phyloP scores from a whole-genome alignment of 1,139 yeast species.

The Kodamaea sp. region DNA sequence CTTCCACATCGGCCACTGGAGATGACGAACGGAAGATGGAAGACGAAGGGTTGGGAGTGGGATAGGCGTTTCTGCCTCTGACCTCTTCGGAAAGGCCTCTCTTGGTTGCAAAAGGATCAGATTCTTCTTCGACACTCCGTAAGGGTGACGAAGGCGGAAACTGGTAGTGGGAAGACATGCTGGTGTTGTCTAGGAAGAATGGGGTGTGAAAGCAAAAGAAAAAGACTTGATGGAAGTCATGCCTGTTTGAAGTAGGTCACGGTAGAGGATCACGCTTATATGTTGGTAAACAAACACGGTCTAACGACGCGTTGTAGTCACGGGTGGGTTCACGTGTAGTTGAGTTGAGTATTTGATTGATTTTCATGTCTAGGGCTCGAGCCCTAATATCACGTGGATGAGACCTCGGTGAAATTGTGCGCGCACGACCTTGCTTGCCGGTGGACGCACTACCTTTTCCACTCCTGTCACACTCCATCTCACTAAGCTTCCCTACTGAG shows the following conservation, averaged over 20 bases:
- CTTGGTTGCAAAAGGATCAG: slow-evolving; percentile 24
- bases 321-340: slow-evolving; percentile 2
- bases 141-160: slow-evolving; percentile 72
- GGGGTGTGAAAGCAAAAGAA: no score
- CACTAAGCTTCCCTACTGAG: no score
- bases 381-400: slow-evolving; percentile 6
- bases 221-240: no score
- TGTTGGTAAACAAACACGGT: slow-evolving; percentile 13
- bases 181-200: no score
- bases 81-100: slow-evolving; percentile 3
- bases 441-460: background rate
- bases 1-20: slow-evolving; percentile 24
- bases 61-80: slow-evolving; percentile 36
- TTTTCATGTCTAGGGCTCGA: slow-evolving; percentile 6
- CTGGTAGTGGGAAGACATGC: slow-evolving; percentile 30
- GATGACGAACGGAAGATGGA: slow-evolving; percentile 50
- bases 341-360: background rate
- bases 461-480: background rate
- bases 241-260: no score
- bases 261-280: no score
- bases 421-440: background rate
- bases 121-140: slow-evolving; percentile 28
- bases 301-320: slow-evolving; percentile 2
- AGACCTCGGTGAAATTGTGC: no score
- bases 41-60: slow-evolving; percentile 61